Conservation (phyloP, 495 filamentous ascomycete genomes). For the Neurospora terricola region DNA sequence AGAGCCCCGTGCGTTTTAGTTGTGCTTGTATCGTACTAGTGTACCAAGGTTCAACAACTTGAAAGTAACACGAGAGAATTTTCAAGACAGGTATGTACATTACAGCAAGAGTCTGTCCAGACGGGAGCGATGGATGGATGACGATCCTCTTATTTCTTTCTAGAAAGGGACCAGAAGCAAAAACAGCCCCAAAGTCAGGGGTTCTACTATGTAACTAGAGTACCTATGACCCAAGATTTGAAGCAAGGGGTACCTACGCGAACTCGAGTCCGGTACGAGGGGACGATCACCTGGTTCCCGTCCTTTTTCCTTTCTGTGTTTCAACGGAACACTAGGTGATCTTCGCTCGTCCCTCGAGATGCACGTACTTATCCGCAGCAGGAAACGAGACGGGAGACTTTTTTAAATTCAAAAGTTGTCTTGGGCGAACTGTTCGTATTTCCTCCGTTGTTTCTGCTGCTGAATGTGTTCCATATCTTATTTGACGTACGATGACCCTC, state of each 20-base stretch:
- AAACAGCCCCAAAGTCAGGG: neutral
- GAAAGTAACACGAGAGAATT: neutral
- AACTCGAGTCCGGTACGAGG: neutral
- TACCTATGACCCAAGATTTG: neutral
- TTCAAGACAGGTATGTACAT: neutral
- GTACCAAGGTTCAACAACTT: neutral
- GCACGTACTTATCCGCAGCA: neutral
- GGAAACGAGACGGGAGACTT: neutral
- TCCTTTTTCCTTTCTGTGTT: neutral
- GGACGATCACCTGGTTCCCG: neutral
- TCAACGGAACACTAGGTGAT: neutral
- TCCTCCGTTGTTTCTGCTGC: neutral
- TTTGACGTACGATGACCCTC: neutral
- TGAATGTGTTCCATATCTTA: neutral
- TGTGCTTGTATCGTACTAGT: neutral
- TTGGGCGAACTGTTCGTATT: neutral
- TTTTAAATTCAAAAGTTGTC: neutral
- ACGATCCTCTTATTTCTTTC: neutral
- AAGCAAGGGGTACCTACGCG: neutral
- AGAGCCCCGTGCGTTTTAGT: neutral
- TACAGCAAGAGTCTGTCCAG: neutral
- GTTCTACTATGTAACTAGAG: neutral
- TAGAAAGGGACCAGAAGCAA: neutral
- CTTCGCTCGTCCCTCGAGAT: neutral
- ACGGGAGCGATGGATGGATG: neutral